phyloP scores from a whole-genome alignment of 2,329 filamentous ascomycete species.

The Aspergillus ochraceus region DNA sequence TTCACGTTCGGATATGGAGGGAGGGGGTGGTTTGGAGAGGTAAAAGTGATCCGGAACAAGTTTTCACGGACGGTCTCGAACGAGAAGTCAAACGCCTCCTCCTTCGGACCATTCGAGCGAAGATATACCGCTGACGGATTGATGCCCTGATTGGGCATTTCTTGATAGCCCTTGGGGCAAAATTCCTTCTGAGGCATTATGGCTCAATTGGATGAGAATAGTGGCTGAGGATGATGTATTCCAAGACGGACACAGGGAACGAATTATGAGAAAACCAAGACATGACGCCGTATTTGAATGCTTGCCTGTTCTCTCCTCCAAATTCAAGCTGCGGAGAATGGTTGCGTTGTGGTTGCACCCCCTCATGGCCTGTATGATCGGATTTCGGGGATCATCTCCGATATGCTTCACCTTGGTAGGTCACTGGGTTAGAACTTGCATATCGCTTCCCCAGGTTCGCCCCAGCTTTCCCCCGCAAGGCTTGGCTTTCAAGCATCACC shows the following conservation, averaged over 20 bases:
- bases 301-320: constrained; percentile 1
- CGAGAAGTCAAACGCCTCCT: constrained; percentile 55
- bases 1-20: constrained; percentile 64
- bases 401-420: constrained; percentile 5
- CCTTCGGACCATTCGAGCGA: constrained; percentile 38
- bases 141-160: constrained; percentile 24
- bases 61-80: constrained; percentile 64
- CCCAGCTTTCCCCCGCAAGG: background rate
- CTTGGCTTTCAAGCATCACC: background rate
- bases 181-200: constrained; percentile 53
- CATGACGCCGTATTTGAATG: constrained; percentile 22
- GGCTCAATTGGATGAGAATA: background rate
- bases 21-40: constrained; percentile 60
- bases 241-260: background rate
- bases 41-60: constrained; percentile 68
- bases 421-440: background rate
- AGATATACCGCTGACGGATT: constrained; percentile 40
- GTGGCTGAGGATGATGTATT: background rate
- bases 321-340: background rate
- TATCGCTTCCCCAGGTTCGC: background rate
- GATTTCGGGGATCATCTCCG: constrained; percentile 33
- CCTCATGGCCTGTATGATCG: constrained; percentile 15
- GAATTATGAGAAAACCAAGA: background rate
- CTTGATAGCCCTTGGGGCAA: constrained; percentile 39
- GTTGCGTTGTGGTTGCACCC: background rate